A percentile compares a stretch with the other conserved stretches of the same genome.
Evolutionary conservation across 2,329 filamentous ascomycete species (phyloP).

Genomic region (Cadophora sp.): DNA sequence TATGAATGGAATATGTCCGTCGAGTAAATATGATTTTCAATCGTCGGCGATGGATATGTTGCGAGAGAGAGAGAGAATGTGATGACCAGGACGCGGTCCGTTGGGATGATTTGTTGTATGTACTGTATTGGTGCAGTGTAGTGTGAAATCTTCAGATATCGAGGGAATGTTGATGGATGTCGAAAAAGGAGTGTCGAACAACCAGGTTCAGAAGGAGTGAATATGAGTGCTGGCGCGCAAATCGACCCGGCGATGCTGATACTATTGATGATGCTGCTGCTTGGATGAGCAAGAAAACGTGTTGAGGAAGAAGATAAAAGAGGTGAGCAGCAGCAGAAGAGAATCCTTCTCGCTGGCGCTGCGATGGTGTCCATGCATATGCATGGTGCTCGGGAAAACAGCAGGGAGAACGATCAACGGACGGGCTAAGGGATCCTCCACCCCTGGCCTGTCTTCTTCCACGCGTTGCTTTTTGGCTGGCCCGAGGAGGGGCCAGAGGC

Average conservation of each 20-base stretch:
- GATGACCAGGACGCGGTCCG: constrained; percentile 17
- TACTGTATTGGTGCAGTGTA: neutral
- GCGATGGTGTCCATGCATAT: neutral
- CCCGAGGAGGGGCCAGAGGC: neutral
- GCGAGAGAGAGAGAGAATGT: constrained; percentile 16
- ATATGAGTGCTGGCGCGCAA: constrained; percentile 26
- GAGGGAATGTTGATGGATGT: constrained; percentile 30
- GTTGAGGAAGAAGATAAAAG: constrained; percentile 26
- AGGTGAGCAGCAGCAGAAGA: constrained; percentile 9
- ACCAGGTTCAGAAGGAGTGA: constrained; percentile 39
- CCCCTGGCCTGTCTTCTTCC: constrained; percentile 8
- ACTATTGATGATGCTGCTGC: constrained; percentile 32
- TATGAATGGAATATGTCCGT: constrained; percentile 12
- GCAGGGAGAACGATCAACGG: neutral
- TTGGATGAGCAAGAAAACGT: constrained; percentile 23
- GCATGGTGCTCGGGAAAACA: constrained; percentile 7
- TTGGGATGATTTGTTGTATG: constrained; percentile 11
- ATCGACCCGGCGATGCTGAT: constrained; percentile 39
- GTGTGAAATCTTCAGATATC: neutral
- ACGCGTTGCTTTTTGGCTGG: constrained; percentile 8
- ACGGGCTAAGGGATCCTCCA: neutral
- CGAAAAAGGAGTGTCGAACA: constrained; percentile 42
- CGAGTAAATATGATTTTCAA: constrained; percentile 11
- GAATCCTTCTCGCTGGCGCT: constrained; percentile 14
- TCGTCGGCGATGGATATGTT: constrained; percentile 2